Conservation (phyloP, 257 asterid species). For the Osmanthus fragrans region DNA sequence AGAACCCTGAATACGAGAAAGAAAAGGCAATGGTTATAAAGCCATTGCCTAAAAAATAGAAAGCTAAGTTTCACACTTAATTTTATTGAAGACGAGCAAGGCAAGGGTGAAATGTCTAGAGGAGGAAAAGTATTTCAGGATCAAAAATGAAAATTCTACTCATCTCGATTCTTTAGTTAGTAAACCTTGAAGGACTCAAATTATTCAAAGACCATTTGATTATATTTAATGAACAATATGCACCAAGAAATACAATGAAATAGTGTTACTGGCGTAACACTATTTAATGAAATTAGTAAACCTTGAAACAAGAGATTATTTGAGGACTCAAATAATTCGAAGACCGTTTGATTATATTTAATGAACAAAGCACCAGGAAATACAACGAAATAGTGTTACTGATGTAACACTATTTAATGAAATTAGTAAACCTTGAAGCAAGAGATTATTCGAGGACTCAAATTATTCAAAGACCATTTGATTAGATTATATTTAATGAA, state of each 20-base stretch:
- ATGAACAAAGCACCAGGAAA: neutral
- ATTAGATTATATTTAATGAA: neutral
- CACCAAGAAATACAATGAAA: neutral
- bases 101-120: neutral
- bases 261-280: neutral
- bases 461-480: neutral
- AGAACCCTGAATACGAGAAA: slow-evolving; percentile 50
- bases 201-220: neutral
- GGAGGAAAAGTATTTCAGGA: neutral
- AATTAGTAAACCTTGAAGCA: no score
- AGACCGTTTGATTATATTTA: neutral
- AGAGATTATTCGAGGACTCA: neutral
- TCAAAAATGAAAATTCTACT: neutral
- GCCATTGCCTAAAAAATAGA: slow-evolving; percentile 34
- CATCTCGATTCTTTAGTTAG: neutral
- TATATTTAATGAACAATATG: neutral
- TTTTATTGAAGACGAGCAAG: slow-evolving; percentile 6
- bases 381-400: neutral
- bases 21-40: slow-evolving; percentile 40
- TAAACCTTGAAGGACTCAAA: neutral
- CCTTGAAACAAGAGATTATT: neutral
- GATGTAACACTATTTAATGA: neutral
- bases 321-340: neutral
- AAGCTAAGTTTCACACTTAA: slow-evolving; percentile 28
- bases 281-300: no score